A percentile compares a stretch with the other conserved stretches of the same genome.
These are phyloP conservation scores for Podaxis sp. DNA, from an alignment of 768 basidiomycete species.

Conservation along the genomic window DNA sequence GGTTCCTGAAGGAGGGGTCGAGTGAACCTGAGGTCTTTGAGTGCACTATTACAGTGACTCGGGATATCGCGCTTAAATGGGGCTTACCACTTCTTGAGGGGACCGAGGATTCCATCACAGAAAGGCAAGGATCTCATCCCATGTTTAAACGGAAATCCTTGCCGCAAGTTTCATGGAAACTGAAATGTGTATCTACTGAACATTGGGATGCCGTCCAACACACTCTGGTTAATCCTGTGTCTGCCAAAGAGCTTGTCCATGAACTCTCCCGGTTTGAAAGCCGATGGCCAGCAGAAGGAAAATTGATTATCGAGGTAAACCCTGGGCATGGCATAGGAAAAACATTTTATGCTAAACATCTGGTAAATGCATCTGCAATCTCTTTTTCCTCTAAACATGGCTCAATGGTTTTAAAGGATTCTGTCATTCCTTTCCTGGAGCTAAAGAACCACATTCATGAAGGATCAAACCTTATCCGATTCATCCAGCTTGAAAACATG, in stretches of 20 bases:
- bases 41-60: constrained; percentile 33
- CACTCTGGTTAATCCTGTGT: constrained; percentile 12
- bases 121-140: not conserved
- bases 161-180: constrained; percentile 25
- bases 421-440: constrained; percentile 5
- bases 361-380: constrained; percentile 29
- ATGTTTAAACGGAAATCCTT: constrained; percentile 1
- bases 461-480: constrained; percentile 43
- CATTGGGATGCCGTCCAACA: constrained; percentile 18
- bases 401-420: not conserved
- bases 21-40: constrained; percentile 27
- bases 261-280: constrained; percentile 22
- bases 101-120: not conserved
- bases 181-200: constrained; percentile 29
- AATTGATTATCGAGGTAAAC: constrained; percentile 43
- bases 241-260: constrained; percentile 20
- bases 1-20: constrained; percentile 31
- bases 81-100: constrained; percentile 13
- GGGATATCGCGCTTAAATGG: constrained; percentile 30
- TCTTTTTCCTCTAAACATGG: not conserved
- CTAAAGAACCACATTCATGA: constrained; percentile 35
- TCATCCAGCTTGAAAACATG: constrained; percentile 44
- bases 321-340: constrained; percentile 24
- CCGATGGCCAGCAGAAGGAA: constrained; percentile 43
- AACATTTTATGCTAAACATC: constrained; percentile 37